Evolutionary conservation across 2,329 filamentous ascomycete species (phyloP), one percentile per base, ranked within the genome.

Genomic region (Paecilomyces dactylethromorphus): DNA sequence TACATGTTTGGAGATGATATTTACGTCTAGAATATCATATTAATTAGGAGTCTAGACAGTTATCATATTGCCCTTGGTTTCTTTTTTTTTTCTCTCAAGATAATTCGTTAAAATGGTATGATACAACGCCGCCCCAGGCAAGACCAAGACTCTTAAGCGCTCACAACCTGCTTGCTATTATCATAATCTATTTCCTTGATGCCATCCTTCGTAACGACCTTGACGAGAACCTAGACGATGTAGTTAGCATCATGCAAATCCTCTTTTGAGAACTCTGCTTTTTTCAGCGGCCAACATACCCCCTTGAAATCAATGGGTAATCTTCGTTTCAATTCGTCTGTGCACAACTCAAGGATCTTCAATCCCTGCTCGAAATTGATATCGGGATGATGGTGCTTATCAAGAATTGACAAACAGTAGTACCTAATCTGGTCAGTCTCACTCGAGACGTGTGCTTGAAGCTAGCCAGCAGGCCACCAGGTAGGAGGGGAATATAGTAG

Each of bases 221-320:
- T 97, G 69, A 99, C 92, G 57, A 74, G 64, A 39, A 77, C 72
- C 75, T 77, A 58, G 71, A 59, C 71, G 62, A 39, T 55, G 24
- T 33, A 26, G 21, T 55, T 56, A 62, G 58, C 21, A 31, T 54
- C 49, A 8, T 8, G 24, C 32, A 39, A 15, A 26, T 13, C 22
- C 18, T 29, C 15, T 15, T 32, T 13, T 22, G 56, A 52, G n/a
- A 31, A 52, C 8, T 13, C 1, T 29, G 54, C n/a, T n/a, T n/a
- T 24, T 45, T 45, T 45, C n/a, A 45, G 39, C n/a, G 24, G 31
- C 22, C 18, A 61, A 71, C 87, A 68, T 68, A 96, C 90, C 45
- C 94, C 94, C 84, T 99, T 99, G 85, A 97, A 99, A 76, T 99
- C 94, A 73, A 99, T 92, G 60, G 94, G 94, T 82, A 99, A 85